phyloP scores from a whole-genome alignment of 495 filamentous ascomycete species.

The Immersiella caudata region DNA sequence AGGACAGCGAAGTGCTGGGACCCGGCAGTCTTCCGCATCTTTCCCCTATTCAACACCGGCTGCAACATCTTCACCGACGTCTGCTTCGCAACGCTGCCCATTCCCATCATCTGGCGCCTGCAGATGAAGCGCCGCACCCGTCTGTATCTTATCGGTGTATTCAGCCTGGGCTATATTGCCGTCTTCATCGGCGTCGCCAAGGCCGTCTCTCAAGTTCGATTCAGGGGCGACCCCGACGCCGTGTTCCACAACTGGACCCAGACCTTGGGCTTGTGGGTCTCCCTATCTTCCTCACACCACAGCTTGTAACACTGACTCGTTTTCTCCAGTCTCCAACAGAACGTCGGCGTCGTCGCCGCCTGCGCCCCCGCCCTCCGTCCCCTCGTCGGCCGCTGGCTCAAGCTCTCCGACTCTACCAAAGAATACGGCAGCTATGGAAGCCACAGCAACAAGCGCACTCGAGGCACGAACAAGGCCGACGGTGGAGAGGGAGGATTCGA shows the following conservation, averaged over 20 bases:
- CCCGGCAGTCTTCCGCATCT: not conserved
- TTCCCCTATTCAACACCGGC: conserved; percentile 2
- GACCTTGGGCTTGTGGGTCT: conserved; percentile 9
- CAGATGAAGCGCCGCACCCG: conserved; percentile 13
- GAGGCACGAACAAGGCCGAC: conserved; percentile 4
- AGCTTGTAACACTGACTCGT: not conserved
- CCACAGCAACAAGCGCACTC: not conserved
- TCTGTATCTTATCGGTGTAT: not conserved
- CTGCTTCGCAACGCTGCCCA: not conserved
- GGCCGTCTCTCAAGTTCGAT: not conserved
- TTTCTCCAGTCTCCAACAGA: conserved; percentile 29
- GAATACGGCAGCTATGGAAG: not conserved
- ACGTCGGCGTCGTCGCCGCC: conserved; percentile 50
- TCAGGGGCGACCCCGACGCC: not conserved
- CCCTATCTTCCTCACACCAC: not conserved
- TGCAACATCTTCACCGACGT: conserved; percentile 15
- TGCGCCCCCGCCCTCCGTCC: conserved; percentile 42
- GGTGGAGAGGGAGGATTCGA: conserved; percentile 4
- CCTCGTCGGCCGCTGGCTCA: conserved; percentile 14
- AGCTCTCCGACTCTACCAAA: conserved; percentile 7
- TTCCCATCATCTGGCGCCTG: conserved; percentile 12
- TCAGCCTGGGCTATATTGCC: not conserved
- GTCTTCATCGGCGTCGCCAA: conserved; percentile 8
- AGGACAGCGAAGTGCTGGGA: conserved; percentile 4
- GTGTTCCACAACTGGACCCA: conserved; percentile 18